Conservation (phyloP, 2,329 filamentous ascomycete genomes). For the Hypoxylon sp. region DNA sequence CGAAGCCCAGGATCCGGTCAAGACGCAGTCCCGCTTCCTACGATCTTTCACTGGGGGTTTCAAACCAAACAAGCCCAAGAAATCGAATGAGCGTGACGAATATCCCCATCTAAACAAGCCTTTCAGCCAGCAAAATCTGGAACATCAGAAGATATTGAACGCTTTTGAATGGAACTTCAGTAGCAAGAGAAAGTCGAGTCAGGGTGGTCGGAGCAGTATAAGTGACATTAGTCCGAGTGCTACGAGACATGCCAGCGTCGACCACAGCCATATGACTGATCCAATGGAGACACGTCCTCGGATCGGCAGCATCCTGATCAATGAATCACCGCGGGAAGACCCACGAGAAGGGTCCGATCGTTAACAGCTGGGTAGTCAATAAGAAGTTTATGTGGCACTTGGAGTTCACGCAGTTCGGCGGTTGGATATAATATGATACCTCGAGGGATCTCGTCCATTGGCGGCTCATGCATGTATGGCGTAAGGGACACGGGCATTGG, state of each 20-base stretch:
- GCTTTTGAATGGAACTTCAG: slow-evolving; percentile 50
- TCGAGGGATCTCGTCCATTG: slow-evolving; percentile 13
- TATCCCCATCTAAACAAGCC: slow-evolving; percentile 49
- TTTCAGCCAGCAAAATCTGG: slow-evolving; percentile 52
- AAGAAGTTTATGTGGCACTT: not conserved
- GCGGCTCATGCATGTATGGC: slow-evolving; percentile 10
- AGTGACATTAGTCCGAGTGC: slow-evolving; percentile 50
- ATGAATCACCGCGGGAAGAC: slow-evolving; percentile 36
- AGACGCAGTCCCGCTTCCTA: slow-evolving; percentile 41
- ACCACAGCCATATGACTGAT: slow-evolving; percentile 36
- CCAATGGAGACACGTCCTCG: slow-evolving; percentile 33
- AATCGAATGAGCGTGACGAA: slow-evolving; percentile 39
- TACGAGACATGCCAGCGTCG: slow-evolving; percentile 47
- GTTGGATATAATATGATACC: slow-evolving; percentile 31
- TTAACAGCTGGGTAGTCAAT: not conserved
- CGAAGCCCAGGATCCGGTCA: slow-evolving; percentile 37
- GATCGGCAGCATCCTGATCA: slow-evolving; percentile 33
- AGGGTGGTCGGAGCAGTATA: slow-evolving; percentile 41
- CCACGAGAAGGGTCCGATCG: slow-evolving; percentile 34
- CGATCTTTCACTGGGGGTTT: slow-evolving; percentile 44
- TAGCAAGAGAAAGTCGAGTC: slow-evolving; percentile 42
- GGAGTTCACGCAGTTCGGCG: slow-evolving; percentile 5
- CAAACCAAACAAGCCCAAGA: slow-evolving; percentile 38
- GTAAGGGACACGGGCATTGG: slow-evolving; percentile 5
- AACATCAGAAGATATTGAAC: slow-evolving; percentile 51